Evolutionary conservation across 1,284 basidiomycete genomes (phyloP).

Genomic region (Ustilago vetiveriae): DNA sequence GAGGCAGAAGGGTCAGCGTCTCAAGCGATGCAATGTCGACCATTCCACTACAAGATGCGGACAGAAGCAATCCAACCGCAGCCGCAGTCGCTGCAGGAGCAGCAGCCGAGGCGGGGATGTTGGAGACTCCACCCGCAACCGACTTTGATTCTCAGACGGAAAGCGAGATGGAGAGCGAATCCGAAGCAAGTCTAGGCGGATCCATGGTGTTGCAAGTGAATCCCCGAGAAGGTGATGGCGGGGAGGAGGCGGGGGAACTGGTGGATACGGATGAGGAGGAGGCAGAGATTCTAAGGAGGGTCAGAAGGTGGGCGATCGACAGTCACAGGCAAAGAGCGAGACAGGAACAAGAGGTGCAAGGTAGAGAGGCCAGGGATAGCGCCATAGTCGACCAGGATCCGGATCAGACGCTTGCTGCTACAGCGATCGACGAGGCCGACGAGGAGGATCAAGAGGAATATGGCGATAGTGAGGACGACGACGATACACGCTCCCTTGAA

Average conservation of each 20-base stretch:
- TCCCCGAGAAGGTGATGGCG: neutral
- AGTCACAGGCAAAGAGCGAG: slow-evolving; percentile 19
- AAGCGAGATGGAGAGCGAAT: slow-evolving; percentile 21
- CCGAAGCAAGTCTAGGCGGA: slow-evolving; percentile 10
- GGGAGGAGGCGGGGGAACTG: too few species aligned
- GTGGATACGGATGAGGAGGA: slow-evolving; percentile 38
- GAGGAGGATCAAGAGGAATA: neutral
- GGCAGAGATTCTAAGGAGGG: slow-evolving; percentile 32
- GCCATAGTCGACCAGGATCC: too few species aligned
- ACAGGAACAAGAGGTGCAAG: neutral
- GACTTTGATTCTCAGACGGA: slow-evolving; percentile 47
- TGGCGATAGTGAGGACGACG: neutral
- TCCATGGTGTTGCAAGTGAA: slow-evolving; percentile 7
- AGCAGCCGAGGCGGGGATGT: neutral
- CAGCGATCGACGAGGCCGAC: slow-evolving; percentile 18
- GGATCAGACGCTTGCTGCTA: slow-evolving; percentile 14
- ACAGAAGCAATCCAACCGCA: neutral
- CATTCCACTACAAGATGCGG: neutral
- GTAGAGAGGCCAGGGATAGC: too few species aligned
- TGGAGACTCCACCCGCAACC: slow-evolving; percentile 52
- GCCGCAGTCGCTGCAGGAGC: neutral
- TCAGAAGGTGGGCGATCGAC: slow-evolving; percentile 39
- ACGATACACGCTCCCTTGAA: neutral
- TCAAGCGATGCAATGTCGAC: slow-evolving; percentile 8
- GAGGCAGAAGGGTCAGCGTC: slow-evolving; percentile 27